A percentile compares a stretch with the other conserved stretches of the same genome.
These are phyloP conservation scores for Ophiostoma sp. DNA, from an alignment of 2,329 filamentous ascomycete species.

Conservation along the genomic window DNA sequence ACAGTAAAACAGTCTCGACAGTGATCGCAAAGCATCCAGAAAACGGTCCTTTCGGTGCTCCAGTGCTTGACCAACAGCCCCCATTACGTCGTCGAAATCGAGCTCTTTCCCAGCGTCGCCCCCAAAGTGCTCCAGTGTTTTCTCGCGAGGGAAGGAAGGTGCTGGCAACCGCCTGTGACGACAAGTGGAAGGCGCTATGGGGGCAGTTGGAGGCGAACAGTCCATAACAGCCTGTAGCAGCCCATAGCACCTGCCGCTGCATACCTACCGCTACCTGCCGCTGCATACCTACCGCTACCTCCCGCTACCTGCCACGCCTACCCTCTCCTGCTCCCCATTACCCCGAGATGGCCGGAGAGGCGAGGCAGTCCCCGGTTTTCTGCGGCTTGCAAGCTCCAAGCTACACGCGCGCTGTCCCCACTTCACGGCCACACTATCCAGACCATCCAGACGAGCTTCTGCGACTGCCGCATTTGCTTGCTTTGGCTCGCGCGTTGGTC, in stretches of 20 bases:
- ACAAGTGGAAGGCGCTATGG: slow-evolving; percentile 3
- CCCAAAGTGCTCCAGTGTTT: not conserved
- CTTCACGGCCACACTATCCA: too few species aligned
- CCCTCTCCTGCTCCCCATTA: slow-evolving; percentile 21
- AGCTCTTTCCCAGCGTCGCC: not conserved
- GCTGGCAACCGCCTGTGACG: not conserved
- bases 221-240: not conserved
- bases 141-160: not conserved
- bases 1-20: too few species aligned
- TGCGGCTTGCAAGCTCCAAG: slow-evolving; percentile 22
- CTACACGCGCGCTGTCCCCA: not conserved
- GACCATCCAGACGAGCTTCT: slow-evolving; percentile 3
- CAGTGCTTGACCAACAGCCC: not conserved
- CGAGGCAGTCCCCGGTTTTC: slow-evolving; percentile 15
- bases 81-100: slow-evolving; percentile 9
- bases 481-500: not conserved
- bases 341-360: slow-evolving; percentile 24
- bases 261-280: not conserved
- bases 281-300: not conserved
- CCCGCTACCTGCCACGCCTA: not conserved
- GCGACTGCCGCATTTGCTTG: slow-evolving; percentile 8
- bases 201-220: slow-evolving; percentile 9
- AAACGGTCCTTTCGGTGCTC: not conserved
- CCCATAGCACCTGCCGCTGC: not conserved
- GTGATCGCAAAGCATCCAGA: too few species aligned